Evolutionary conservation across 1,139 yeast species (phyloP), one percentile per base, ranked within the genome.

Genomic region (Candida sp.): DNA sequence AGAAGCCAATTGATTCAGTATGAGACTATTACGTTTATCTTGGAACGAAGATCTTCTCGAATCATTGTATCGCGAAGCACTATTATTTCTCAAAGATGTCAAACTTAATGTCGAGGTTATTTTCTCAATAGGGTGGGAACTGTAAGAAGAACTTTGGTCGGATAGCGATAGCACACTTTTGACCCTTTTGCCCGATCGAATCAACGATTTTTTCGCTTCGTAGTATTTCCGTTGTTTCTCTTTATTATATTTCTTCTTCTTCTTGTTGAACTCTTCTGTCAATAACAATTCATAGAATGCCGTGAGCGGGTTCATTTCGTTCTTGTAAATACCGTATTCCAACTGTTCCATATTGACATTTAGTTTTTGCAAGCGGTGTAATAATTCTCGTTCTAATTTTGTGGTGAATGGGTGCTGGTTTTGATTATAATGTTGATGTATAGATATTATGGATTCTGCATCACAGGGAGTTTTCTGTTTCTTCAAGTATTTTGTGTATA

Each of bases 281-380:
- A 88, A 66, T 11, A 85, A 65, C 11, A 93, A 68, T 38, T 84
- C 85, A 86, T 95, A 93, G 47, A 87, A 73, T 0, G 96, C 97
- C n/a, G 91, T 83, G 22, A 88, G 65, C 0, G 90, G 73, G 58
- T 88, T 96, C 66, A 90, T 83, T 45, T 82, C 81, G 42, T 78
- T 78, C 43, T 78, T 71, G 21, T 68, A 56, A 1, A 91, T 83
- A 21, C 87, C 80, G 5, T 75, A 72, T 49, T 82, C 82, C 32
- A 93, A 66, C 5, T 75, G 68, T 7, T 82, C 85, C 7, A 79
- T 71, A 56, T 88, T 90, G 38, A 91, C 69, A 21, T 90, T 87
- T 19, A 84, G 66, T 43, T 82, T 76, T 38, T 78, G 75, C 47
- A 93, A 60, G 41, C 79, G 77, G 49, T 87, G 84, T 39, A 91